Percentiles rank a stretch among this genome's conserved stretches.
phyloP scores from a whole-genome alignment of 495 filamentous ascomycete species.

The Talaromyces proteolyticus region DNA sequence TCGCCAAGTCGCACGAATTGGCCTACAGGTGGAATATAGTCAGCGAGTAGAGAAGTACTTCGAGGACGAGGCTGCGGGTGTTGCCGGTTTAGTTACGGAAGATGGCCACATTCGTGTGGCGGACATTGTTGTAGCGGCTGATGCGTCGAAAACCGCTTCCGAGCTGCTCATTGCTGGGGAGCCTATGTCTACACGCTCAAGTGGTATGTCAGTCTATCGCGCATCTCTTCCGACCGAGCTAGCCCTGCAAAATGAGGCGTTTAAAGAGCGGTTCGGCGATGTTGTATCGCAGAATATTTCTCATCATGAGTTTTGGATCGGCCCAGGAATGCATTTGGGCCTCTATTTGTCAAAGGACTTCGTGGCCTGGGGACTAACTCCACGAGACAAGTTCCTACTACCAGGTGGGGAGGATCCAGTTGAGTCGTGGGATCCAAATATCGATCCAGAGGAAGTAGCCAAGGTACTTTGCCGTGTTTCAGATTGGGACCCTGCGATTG shows the following conservation, averaged over 20 bases:
- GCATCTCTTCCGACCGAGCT: conserved; percentile 10
- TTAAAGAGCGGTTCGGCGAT: conserved; percentile 10
- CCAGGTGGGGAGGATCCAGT: too few relatives aligned
- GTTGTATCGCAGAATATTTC: background rate
- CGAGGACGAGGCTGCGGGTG: conserved; percentile 33
- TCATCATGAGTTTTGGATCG: conserved; percentile 20
- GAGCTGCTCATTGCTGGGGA: conserved; percentile 32
- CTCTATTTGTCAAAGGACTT: conserved; percentile 3
- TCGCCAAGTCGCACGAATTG: conserved; percentile 40
- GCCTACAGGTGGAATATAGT: conserved; percentile 45
- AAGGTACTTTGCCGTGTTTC: conserved; percentile 46
- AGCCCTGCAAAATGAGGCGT: conserved; percentile 10
- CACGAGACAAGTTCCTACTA: conserved; percentile 4
- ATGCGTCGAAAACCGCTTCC: conserved; percentile 32
- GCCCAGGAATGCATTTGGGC: conserved; percentile 16
- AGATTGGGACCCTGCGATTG: conserved; percentile 60
- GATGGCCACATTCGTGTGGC: conserved; percentile 38
- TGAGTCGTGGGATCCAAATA: conserved; percentile 47
- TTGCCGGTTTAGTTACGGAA: conserved; percentile 36
- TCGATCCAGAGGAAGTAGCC: conserved; percentile 49
- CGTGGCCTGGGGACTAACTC: background rate
- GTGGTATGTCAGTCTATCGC: conserved; percentile 14
- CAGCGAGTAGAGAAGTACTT: conserved; percentile 40
- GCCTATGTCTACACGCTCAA: conserved; percentile 6
- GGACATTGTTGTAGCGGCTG: conserved; percentile 50